Evolutionary conservation across 1,284 basidiomycete species (phyloP), one percentile per base, ranked within the genome.

Genomic region (Naganishia liquefaciens): DNA sequence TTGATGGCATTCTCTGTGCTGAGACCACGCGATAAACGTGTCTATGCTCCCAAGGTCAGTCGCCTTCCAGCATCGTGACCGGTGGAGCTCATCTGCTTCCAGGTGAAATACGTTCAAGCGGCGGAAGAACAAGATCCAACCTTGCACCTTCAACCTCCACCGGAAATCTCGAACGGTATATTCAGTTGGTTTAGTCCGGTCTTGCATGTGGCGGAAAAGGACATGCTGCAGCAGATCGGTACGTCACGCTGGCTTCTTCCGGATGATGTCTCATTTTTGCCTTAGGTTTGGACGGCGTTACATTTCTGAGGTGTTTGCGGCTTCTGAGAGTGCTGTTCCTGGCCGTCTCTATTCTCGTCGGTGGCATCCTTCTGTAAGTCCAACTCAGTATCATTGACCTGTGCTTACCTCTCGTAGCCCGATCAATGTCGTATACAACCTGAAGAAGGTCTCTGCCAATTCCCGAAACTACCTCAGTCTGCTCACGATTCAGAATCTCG

Each of bases 111-210:
- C 40, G 52, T 62, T 21, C 57, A 68, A 64, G 39, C 63, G 21
- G 47, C 51, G 4, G 66, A 68, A 28, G 50, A 65, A 15, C 61
- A 63, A 23, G 62, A 64, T 27, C 65, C 60, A 23, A 37, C 55
- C 37, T 46, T 37, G 23, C 37, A 57, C 40, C 25, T 65, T 21
- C 21, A 52, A 54, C 77, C 77, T n/a, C 75, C 76, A 17, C 76
- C 75, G 15, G 83, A 85, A 46, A 88, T 93, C 74, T 88, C 88
- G 64, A 87, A 90, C 76, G 87, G 89, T 2, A 79, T 93, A 63
- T 85, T 91, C 54, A 89, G 90, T 62, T 95, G 94, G 95, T 81
- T 98, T 1, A 87, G 87, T 25, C 94, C 95, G 2, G 84, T 98
- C 23, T 73, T 93, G 55, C 84, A 86, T 68, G 88, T 89, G 33